phyloP scores from a whole-genome alignment of 2,329 filamentous ascomycete genomes.

The Talaromyces sp. region DNA sequence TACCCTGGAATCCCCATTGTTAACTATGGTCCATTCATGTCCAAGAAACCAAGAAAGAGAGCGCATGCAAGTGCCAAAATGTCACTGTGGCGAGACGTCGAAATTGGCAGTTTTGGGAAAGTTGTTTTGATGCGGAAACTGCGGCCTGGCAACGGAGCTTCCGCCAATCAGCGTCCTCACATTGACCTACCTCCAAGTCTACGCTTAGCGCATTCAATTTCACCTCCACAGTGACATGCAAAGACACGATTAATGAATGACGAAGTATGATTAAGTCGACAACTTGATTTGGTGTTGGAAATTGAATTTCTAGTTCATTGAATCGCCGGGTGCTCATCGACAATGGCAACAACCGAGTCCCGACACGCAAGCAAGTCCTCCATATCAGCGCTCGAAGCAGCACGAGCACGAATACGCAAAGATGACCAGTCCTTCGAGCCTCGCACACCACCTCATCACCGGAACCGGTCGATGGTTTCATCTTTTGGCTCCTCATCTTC shows the following conservation, averaged over 20 bases:
- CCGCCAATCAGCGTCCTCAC: conserved; percentile 8
- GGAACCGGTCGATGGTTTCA: conserved; percentile 49
- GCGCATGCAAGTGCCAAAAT: not conserved
- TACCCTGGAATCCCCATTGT: conserved; percentile 20
- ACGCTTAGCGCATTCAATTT: not conserved
- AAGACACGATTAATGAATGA: not conserved
- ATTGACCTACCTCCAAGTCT: not conserved
- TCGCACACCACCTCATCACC: conserved; percentile 55
- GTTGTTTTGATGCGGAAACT: conserved; percentile 16
- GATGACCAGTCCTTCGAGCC: conserved; percentile 38
- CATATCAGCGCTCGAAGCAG: conserved; percentile 20
- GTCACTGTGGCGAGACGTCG: not conserved
- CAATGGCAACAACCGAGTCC: conserved; percentile 17
- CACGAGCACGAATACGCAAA: conserved; percentile 26
- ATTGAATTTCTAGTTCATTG: not conserved
- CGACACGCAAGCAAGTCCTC: conserved; percentile 19
- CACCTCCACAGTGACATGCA: not conserved
- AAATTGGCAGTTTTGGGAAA: not conserved
- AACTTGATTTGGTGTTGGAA: not conserved
- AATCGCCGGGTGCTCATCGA: not conserved
- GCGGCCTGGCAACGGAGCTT: conserved; percentile 17
- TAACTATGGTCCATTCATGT: not conserved
- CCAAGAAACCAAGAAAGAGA: not conserved
- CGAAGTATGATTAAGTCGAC: not conserved
- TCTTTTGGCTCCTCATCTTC: conserved; percentile 54